phyloP scores from a whole-genome alignment of 2,329 filamentous ascomycete species.

The Rugonectria rugulosa region DNA sequence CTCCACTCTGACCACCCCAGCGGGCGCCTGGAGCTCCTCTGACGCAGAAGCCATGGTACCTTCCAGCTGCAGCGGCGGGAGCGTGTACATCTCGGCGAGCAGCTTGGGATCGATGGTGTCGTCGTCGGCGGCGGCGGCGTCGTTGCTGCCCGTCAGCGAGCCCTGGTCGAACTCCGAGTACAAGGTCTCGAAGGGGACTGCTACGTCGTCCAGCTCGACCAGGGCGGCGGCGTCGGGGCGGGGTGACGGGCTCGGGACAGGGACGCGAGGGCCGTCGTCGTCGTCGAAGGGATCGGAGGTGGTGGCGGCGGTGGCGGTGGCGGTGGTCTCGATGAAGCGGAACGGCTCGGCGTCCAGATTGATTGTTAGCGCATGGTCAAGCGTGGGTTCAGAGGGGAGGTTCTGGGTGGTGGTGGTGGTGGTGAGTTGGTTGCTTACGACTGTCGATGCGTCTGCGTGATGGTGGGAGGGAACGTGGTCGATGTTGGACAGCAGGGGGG shows the following conservation, averaged over 20 bases:
- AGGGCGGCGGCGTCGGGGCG: not conserved
- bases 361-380: slow-evolving; percentile 13
- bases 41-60: not conserved
- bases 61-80: not conserved
- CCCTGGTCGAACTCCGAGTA: not conserved
- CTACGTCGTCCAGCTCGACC: not conserved
- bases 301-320: not conserved
- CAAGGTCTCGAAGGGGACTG: not conserved
- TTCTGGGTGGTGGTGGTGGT: not conserved
- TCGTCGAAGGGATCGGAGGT: too few relatives aligned
- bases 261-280: not conserved
- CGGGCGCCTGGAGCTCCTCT: not conserved
- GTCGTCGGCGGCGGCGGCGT: not conserved
- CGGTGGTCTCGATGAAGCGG: not conserved
- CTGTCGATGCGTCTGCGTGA: not conserved
- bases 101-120: slow-evolving; percentile 21
- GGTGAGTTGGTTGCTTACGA: slow-evolving; percentile 20
- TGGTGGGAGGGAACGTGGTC: not conserved
- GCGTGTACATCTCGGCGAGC: slow-evolving; percentile 3
- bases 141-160: not conserved
- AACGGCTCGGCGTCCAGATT: not conserved
- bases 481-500: not conserved
- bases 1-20: not conserved
- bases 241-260: not conserved
- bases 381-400: not conserved